Conservation (phyloP, 257 asterid genomes). For the Ajuga chamaepitys region DNA sequence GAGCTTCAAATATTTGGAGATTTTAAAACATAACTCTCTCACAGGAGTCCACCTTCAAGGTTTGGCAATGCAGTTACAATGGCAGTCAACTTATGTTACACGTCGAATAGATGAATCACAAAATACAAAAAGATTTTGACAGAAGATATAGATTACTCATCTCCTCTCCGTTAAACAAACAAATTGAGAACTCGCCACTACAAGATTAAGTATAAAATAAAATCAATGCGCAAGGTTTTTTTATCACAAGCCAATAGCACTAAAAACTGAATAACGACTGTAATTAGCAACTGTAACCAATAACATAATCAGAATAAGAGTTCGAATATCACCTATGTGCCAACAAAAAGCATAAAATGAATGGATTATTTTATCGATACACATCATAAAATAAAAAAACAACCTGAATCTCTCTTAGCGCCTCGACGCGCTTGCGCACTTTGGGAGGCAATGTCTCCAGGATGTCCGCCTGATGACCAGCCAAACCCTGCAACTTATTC, state of each 20-base stretch:
- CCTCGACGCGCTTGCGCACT: constrained; percentile 67
- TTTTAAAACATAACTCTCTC: neutral
- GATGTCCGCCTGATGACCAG: constrained; percentile 47
- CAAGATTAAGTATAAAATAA: neutral
- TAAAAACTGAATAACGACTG: neutral
- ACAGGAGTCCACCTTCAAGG: too few species aligned
- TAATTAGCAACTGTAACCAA: neutral
- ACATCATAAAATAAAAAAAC: constrained; percentile 1
- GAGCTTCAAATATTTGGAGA: neutral
- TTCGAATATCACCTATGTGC: neutral
- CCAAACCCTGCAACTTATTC: constrained; percentile 68
- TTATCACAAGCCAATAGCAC: neutral
- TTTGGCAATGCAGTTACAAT: neutral
- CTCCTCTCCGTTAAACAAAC: neutral
- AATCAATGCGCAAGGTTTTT: neutral
- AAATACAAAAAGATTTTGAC: neutral
- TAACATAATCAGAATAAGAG: neutral
- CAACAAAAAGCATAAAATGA: neutral
- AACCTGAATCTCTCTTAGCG: constrained; percentile 66
- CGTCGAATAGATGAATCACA: neutral
- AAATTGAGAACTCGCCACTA: neutral
- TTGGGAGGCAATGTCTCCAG: constrained; percentile 53
- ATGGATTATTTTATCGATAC: neutral
- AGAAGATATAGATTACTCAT: neutral
- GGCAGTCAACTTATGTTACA: neutral